phyloP scores from a whole-genome alignment of 192 early-diverging fungal genomes.

The Podochytrium sp. region DNA sequence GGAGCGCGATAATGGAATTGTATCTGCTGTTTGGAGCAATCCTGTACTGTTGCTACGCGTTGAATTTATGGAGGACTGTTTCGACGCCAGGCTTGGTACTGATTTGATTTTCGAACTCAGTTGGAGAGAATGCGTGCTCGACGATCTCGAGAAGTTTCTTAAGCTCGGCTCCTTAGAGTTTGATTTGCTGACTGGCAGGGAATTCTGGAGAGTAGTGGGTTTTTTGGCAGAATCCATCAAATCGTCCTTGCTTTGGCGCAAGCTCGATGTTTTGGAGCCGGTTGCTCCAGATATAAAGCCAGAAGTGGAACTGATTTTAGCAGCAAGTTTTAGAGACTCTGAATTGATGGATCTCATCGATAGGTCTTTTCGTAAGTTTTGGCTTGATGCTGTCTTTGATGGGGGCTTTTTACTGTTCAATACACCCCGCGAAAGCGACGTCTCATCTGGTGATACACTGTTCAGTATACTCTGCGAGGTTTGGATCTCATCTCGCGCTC shows the following conservation, averaged over 20 bases:
- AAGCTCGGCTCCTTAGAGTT: too few species aligned
- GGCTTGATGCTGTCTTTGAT: background rate
- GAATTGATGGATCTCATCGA: background rate
- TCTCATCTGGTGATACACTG: too few species aligned
- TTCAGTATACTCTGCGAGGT: too few species aligned
- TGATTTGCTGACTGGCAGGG: too few species aligned
- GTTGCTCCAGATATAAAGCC: background rate
- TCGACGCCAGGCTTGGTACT: conserved; percentile 4
- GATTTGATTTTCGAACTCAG: background rate
- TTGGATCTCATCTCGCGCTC: too few species aligned
- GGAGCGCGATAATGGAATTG: too few species aligned
- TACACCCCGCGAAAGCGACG: too few species aligned
- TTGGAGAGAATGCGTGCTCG: background rate
- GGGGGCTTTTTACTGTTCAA: too few species aligned
- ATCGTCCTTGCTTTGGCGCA: background rate
- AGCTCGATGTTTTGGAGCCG: background rate
- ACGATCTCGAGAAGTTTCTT: background rate
- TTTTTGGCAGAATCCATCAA: background rate
- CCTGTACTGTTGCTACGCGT: background rate
- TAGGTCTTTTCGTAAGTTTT: background rate
- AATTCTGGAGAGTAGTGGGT: background rate
- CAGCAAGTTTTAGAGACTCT: background rate
- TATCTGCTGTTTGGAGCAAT: background rate
- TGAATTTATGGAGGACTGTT: background rate
- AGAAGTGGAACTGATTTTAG: background rate